Evolutionary conservation across 23 red algal genomes (phyloP), one percentile per base, ranked within the genome.

Genomic region (Gracilaria domingensis): DNA sequence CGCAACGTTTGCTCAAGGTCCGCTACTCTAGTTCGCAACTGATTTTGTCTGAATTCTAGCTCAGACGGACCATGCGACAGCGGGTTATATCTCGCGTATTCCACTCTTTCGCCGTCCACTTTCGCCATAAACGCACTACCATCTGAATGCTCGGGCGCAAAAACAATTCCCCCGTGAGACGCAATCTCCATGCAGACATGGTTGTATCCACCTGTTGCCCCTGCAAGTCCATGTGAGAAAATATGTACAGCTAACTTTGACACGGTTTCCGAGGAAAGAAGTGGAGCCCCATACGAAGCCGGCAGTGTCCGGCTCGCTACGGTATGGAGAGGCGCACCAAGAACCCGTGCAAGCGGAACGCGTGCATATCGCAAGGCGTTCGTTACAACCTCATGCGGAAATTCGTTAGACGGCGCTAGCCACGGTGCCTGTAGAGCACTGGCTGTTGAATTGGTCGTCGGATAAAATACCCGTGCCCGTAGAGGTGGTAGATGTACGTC

Each of bases 161-260:
- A 78, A 3, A 93, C 90, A 28, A 93, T 49, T 29, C 40, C 45
- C 26, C 90, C 90, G 34, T 55, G 51, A 32, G 60, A 69, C 7
- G 90, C 90, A 30, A 85, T 38, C 30, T 83, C 90, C 23, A 73
- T 85, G 51, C 78, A 83, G 8, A 85, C 54, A 21, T 61, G 33
- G 37, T 55, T 64, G 49, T 93, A 93, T 29, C 66, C 81, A 34
- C 62, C 79, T 5, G 81, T 76, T 39, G 60, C 29, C 21, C 90
- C 90, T 47, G 66, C 90, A 8, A 93, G 73, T 51, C 90, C 90
- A 62, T 93, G 90, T 40, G 90, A 93, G 58, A 93, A 93, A 13
- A 93, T 44, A 26, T 83, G 51, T 17, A 93, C 62, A 14, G 86
- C 73, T 32, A 75, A 34, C 34, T 73, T 64, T 40, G 67, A 75